Conservation (phyloP, 441 rosid species). For the Aleurites moluccanus region DNA sequence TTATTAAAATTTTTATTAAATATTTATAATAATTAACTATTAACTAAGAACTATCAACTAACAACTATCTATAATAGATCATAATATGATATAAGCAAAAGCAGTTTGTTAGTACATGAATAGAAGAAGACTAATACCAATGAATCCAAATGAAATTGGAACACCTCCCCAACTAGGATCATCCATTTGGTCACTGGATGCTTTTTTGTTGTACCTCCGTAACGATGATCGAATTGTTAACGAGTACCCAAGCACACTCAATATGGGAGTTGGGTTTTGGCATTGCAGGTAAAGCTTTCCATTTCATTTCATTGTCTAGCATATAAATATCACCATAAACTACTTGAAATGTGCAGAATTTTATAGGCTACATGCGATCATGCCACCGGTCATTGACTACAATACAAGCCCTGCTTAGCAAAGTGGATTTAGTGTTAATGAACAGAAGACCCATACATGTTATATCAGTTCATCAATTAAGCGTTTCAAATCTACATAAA, state of each 20-base stretch:
- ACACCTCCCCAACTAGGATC: conserved; percentile 79
- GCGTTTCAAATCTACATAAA: not conserved
- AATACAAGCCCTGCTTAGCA: conserved; percentile 59
- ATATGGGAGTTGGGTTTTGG: conserved; percentile 86
- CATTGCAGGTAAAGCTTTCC: conserved; percentile 72
- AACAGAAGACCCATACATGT: not conserved
- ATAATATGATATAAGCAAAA: too few relatives aligned
- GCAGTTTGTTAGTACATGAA: too few relatives aligned
- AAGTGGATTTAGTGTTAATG: conserved; percentile 13
- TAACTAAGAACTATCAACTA: too few relatives aligned
- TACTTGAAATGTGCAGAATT: conserved; percentile 44
- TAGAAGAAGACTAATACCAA: conserved; percentile 38
- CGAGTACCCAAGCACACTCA: conserved; percentile 77
- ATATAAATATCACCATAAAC: conserved; percentile 76
- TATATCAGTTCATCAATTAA: conserved; percentile 1
- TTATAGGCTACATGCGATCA: not conserved
- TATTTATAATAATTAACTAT: too few relatives aligned
- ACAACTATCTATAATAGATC: too few relatives aligned
- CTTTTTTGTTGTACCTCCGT: conserved; percentile 88
- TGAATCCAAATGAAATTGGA: conserved; percentile 61
- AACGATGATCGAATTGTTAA: conserved; percentile 69
- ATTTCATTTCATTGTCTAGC: conserved; percentile 74
- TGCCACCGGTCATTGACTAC: conserved; percentile 43
- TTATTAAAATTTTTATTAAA: too few relatives aligned
- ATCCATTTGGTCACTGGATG: conserved; percentile 79